phyloP scores from a whole-genome alignment of 371 early-diverging fungal species.

The Syncephalis plumigaleata region DNA sequence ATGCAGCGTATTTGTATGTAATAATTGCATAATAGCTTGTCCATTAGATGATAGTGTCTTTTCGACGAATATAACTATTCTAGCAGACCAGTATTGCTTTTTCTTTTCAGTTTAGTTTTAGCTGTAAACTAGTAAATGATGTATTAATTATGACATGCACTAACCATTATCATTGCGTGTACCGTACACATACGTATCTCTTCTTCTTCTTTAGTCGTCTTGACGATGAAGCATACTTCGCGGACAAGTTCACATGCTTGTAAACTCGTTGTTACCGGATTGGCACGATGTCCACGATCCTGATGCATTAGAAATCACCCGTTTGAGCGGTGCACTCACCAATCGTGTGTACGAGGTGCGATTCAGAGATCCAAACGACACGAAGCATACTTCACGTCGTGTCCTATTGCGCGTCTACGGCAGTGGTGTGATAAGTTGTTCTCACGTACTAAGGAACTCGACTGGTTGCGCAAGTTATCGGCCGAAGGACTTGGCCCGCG shows the following conservation, averaged over 20 bases:
- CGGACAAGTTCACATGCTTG: conserved; percentile 5
- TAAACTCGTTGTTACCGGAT: conserved; percentile 15
- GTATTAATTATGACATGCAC: no score
- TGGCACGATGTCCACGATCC: conserved; percentile 12
- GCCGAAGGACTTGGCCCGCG: conserved; percentile 55
- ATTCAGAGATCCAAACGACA: conserved; percentile 9
- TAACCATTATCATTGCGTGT: no score
- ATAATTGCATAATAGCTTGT: no score
- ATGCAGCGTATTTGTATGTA: no score
- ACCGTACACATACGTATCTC: no score
- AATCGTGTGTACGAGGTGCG: conserved; percentile 66
- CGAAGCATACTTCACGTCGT: conserved; percentile 16
- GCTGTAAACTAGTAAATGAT: no score
- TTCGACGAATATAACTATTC: no score
- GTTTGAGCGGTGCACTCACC: conserved; percentile 76
- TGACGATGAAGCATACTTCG: neutral
- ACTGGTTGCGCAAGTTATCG: conserved; percentile 54
- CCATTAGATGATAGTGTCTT: no score
- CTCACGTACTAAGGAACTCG: conserved; percentile 57
- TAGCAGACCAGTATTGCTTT: no score
- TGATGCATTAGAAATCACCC: conserved; percentile 17
- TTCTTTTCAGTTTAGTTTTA: no score
- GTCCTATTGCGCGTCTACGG: conserved; percentile 63
- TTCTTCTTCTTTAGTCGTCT: no score
- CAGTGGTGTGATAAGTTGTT: conserved; percentile 51